Evolutionary conservation across 2,329 filamentous ascomycete genomes (phyloP).

Genomic region (Penicillium paneum): DNA sequence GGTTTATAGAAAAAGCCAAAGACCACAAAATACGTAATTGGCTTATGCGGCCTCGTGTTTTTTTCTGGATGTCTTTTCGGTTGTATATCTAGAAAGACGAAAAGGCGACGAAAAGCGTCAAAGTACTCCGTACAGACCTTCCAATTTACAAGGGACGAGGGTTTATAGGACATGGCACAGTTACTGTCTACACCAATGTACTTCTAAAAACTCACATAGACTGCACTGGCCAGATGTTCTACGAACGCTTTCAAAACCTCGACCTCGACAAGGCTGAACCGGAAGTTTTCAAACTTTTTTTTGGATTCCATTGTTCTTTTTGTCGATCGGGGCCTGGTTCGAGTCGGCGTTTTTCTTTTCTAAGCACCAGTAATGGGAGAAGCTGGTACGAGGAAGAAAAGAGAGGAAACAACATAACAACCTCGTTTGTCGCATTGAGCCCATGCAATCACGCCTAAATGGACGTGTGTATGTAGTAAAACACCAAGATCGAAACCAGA

Average conservation of each 20-base stretch:
- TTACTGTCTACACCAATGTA: neutral
- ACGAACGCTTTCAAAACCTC: constrained; percentile 10
- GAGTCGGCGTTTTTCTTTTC: constrained; percentile 16
- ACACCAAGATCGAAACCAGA: constrained; percentile 28
- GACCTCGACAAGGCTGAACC: constrained; percentile 21
- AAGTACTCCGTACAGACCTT: too few species aligned
- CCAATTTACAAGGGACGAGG: too few species aligned
- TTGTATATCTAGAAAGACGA: neutral
- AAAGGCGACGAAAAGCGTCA: too few species aligned
- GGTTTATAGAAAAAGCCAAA: too few species aligned
- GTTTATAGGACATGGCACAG: neutral
- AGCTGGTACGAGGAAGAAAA: constrained; percentile 17
- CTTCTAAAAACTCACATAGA: neutral
- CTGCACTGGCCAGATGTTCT: constrained; percentile 8
- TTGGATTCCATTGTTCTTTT: constrained; percentile 28
- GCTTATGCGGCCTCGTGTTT: neutral
- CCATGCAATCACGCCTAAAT: constrained; percentile 28
- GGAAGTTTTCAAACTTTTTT: constrained; percentile 31
- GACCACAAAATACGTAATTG: too few species aligned
- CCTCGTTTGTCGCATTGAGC: constrained; percentile 35
- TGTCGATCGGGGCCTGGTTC: constrained; percentile 21
- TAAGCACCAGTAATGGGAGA: constrained; percentile 12
- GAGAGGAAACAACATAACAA: constrained; percentile 27
- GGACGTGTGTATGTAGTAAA: constrained; percentile 27
- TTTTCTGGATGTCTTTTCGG: neutral